Percentiles rank a stretch among this genome's conserved stretches.
Evolutionary conservation across 345 rosid genomes (phyloP).

Genomic region (Brassica nigra): DNA sequence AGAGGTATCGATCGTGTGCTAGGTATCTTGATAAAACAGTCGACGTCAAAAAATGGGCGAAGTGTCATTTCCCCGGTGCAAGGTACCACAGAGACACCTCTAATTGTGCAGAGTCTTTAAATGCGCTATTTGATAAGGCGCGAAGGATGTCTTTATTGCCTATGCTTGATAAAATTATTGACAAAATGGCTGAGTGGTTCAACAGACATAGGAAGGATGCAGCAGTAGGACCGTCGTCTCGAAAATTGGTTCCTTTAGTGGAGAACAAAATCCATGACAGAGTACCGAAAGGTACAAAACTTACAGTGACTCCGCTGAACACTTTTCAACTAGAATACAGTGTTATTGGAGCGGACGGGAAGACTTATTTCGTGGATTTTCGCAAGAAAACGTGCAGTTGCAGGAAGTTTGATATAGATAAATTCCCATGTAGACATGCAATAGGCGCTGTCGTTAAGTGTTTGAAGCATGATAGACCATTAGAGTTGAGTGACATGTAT

Average conservation of each 20-base stretch:
- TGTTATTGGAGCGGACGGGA: not conserved
- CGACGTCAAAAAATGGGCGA: no score
- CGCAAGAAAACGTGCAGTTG: not conserved
- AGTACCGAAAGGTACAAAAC: not conserved
- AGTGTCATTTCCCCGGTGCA: no score
- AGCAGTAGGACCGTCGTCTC: not conserved
- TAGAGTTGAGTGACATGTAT: not conserved
- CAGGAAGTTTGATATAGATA: not conserved
- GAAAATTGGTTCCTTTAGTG: not conserved
- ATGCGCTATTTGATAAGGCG: no score
- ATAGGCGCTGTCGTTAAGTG: not conserved
- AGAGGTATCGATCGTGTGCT: no score
- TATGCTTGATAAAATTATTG: not conserved
- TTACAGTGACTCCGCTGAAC: not conserved
- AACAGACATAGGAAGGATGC: not conserved
- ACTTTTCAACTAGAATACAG: no score
- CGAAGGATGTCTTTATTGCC: no score
- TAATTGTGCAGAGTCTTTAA: no score
- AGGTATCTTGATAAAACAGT: no score
- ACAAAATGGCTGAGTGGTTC: not conserved
- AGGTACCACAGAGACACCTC: no score
- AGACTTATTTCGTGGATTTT: not conserved
- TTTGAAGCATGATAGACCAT: not conserved
- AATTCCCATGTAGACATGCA: not conserved
- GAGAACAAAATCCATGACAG: not conserved